Evolutionary conservation across 2,329 filamentous ascomycete genomes (phyloP), one percentile per base, ranked within the genome.

Genomic region (Paracorniculantispora psalliotae): DNA sequence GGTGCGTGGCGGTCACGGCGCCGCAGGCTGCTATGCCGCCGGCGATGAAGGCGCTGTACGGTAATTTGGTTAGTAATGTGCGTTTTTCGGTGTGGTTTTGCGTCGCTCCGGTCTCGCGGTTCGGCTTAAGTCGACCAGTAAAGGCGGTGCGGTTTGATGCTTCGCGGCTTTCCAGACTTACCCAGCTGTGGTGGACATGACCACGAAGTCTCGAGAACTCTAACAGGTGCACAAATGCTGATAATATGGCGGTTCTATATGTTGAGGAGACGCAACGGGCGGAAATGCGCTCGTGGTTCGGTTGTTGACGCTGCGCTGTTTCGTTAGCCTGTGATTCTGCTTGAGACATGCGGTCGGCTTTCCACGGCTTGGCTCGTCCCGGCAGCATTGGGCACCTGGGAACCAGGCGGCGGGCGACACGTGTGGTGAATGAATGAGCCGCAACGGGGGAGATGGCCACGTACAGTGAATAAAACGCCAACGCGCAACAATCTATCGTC

Each of bases 11-110:
- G 43, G 93, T 97, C 60, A 99, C 94, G 64, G 94, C 94, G 71
- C 94, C 94, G 77, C 93, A 97, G 65, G 94, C 94, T 71, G 94
- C 94, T 71, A 99, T 90, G 72, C 94, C 94, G 72, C 94, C 94
- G 59, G 94, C 93, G 69, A 97, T 86, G 80, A 99, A 99, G 62
- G 92, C 91, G 66, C 92, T 86, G 67, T 25, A 6, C 37, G 17
- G 30, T n/a, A n/a, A 8, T 37, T 15, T 33, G 4, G 50, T 59
- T 28, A 54, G 57, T 28, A n/a, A n/a, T n/a, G n/a, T 4, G 5
- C 26, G 19, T 26, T 21, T 10, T 51, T 35, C 8, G 5, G 28
- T 33, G 10, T 25, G 25, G 19, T 12, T 55, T 47, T 37, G 19
- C n/a, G 9, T 12, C 7, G 28, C 10, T 26, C 21, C 6, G 25